phyloP scores from a whole-genome alignment of 495 filamentous ascomycete genomes.

The Hypoxylon cercidicola region DNA sequence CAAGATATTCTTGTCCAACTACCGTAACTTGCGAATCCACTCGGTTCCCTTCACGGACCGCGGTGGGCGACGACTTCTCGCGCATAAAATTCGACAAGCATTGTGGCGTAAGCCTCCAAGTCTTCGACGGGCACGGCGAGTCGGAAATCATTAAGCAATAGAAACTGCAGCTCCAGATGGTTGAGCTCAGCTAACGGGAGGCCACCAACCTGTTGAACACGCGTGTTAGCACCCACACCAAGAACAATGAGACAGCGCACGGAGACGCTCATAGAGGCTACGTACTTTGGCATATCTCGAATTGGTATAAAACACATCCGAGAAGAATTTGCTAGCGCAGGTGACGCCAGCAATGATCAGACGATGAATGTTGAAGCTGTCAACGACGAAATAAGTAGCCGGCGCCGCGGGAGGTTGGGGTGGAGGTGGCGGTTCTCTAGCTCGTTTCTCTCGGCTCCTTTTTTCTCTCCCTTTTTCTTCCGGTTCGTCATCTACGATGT shows the following conservation, averaged over 20 bases:
- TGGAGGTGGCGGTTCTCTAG: constrained; percentile 45
- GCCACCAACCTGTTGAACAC: constrained; percentile 80
- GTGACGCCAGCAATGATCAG: constrained; percentile 97
- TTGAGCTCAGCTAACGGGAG: constrained; percentile 97
- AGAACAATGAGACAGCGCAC: neutral
- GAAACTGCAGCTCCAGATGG: constrained; percentile 95
- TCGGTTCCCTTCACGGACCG: constrained; percentile 37
- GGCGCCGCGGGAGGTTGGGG: constrained; percentile 53
- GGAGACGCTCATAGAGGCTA: constrained; percentile 1
- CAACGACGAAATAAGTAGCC: constrained; percentile 89
- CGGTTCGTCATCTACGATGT: constrained; percentile 54
- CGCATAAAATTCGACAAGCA: constrained; percentile 98
- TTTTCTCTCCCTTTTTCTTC: constrained; percentile 38
- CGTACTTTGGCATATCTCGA: constrained; percentile 98
- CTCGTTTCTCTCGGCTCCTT: constrained; percentile 20
- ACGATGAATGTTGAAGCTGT: constrained; percentile 99
- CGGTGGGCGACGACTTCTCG: constrained; percentile 81
- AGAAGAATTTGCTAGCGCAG: constrained; percentile 99
- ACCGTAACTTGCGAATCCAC: constrained; percentile 17
- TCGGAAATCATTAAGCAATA: constrained; percentile 96
- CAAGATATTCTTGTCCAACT: constrained; percentile 30
- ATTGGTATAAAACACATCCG: constrained; percentile 99
- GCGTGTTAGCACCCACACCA: neutral
- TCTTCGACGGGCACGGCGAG: constrained; percentile 94
- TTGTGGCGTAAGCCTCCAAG: constrained; percentile 95